Evolutionary conservation across 1,139 yeast species (phyloP), one percentile per base, ranked within the genome.

Genomic region (Debaryomycetaceae sp.): DNA sequence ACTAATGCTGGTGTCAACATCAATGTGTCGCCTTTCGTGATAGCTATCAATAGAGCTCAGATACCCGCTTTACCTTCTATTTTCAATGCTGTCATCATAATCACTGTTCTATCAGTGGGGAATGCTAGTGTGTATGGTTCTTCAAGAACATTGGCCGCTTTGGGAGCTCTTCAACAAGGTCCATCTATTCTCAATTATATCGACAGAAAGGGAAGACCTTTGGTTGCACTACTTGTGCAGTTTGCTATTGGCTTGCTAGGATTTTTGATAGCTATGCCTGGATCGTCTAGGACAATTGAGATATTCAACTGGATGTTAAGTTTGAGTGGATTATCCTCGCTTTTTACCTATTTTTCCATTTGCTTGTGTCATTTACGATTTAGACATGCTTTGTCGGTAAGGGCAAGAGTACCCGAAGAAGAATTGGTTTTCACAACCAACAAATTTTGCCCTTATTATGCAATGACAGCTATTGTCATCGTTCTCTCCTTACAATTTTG

Each of bases 11-110:
- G 71, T 35, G 77, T 68, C 31, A 80, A 77, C 56, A 80, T 80
- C 22, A 63, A 79, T 8, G 79, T 83, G 23, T 80, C 84, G 31
- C 84, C 85, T 11, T 81, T 80, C 52, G 85, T 81, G 45, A 76
- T 81, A 60, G 84, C 86, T 37, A 74, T 81, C 48, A 68, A 63
- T 38, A 69, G 72, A 41, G 81, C 77, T 39, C 82, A 82, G 50
- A 72, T 78, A 51, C 65, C 62, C 39, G 83, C 80, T 47, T 68
- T 84, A 45, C 83, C 82, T 45, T 73, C 75, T 46, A 80, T 70
- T 42, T 63, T 77, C 59, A 77, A 76, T 53, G 80, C 73, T 9
- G 78, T 76, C 29, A 75, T 76, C 46, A 56, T 77, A 50, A 58
- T 76, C 40, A 71, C 80, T 1, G 79, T 75, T 24, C 60, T 73